These are phyloP conservation scores for Lanmaoa rubissima DNA, from an alignment of 768 basidiomycete species.

Conservation along the genomic window DNA sequence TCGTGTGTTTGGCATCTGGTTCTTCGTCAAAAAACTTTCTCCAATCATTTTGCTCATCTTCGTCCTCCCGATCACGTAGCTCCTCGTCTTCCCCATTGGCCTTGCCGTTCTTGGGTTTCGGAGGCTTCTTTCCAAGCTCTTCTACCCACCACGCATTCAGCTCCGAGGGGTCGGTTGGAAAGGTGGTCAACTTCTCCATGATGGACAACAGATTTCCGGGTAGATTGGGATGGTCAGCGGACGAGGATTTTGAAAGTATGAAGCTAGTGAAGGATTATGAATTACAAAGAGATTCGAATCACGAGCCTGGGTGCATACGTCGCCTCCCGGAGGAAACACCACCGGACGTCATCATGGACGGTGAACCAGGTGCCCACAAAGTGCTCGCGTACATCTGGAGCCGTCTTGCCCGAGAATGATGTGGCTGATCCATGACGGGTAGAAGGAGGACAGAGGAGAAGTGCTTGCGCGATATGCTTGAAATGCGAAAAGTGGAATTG, in stretches of 20 bases:
- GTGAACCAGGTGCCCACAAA: slow-evolving; percentile 76
- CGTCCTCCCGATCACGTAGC: slow-evolving; percentile 32
- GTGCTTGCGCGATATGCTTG: slow-evolving; percentile 56
- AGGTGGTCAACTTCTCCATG: slow-evolving; percentile 65
- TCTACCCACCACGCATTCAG: slow-evolving; percentile 79
- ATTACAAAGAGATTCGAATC: background rate
- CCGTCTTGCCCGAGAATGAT: slow-evolving; percentile 39
- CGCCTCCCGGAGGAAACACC: slow-evolving; percentile 84
- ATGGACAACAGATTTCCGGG: slow-evolving; percentile 57
- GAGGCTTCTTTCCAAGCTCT: slow-evolving; percentile 59
- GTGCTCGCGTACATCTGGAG: slow-evolving; percentile 57
- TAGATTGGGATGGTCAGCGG: slow-evolving; percentile 38
- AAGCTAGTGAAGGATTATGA: slow-evolving; percentile 10
- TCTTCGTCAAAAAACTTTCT: slow-evolving; percentile 80
- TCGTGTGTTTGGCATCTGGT: slow-evolving; percentile 34
- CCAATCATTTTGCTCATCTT: slow-evolving; percentile 63
- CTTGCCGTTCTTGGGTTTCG: slow-evolving; percentile 45
- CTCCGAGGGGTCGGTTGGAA: slow-evolving; percentile 69
- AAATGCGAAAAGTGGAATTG: slow-evolving; percentile 71
- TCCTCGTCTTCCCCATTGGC: slow-evolving; percentile 35
- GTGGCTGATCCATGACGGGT: slow-evolving; percentile 21
- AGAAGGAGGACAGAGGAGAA: slow-evolving; percentile 63
- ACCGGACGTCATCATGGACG: slow-evolving; percentile 79
- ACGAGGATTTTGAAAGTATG: slow-evolving; percentile 26
- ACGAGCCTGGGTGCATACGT: slow-evolving; percentile 43